Conservation (phyloP, 2,329 filamentous ascomycete genomes). For the Exophiala aquamarina region DNA sequence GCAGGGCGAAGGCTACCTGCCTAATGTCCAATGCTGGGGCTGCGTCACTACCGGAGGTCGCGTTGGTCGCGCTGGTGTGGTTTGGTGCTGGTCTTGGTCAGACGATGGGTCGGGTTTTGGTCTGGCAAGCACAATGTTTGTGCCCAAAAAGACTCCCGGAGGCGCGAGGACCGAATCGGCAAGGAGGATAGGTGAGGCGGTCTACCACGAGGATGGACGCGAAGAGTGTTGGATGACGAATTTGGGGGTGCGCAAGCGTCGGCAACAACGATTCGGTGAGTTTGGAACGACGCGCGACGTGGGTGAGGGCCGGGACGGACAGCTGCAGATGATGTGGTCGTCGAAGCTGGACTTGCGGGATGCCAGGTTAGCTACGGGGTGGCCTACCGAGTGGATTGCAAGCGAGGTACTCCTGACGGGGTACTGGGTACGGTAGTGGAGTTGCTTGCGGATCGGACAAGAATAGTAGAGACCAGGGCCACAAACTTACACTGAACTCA, state of each 20-base stretch:
- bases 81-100: slow-evolving; percentile 19
- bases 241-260: slow-evolving; percentile 6
- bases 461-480: no score
- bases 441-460: no score
- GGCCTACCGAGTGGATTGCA: no score
- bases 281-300: slow-evolving; percentile 10
- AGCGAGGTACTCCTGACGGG: no score
- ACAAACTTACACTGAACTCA: no score
- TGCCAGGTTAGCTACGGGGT: no score
- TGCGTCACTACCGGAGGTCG: slow-evolving; percentile 24
- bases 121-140: slow-evolving; percentile 19
- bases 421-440: no score
- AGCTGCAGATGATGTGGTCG: slow-evolving; percentile 15
- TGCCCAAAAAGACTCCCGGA: slow-evolving; percentile 24
- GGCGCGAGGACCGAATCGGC: slow-evolving; percentile 3
- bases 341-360: no score
- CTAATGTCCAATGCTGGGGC: slow-evolving; percentile 24
- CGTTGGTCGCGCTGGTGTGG: background rate
- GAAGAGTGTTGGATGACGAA: slow-evolving; percentile 15
- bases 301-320: slow-evolving; percentile 20
- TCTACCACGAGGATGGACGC: slow-evolving; percentile 11
- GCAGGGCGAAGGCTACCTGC: slow-evolving; percentile 13
- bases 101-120: slow-evolving; percentile 17
- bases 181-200: slow-evolving; percentile 17
- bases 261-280: background rate